Evolutionary conservation across 148 eudicot genomes (phyloP).

Genomic region (Camellia granthamiana): DNA sequence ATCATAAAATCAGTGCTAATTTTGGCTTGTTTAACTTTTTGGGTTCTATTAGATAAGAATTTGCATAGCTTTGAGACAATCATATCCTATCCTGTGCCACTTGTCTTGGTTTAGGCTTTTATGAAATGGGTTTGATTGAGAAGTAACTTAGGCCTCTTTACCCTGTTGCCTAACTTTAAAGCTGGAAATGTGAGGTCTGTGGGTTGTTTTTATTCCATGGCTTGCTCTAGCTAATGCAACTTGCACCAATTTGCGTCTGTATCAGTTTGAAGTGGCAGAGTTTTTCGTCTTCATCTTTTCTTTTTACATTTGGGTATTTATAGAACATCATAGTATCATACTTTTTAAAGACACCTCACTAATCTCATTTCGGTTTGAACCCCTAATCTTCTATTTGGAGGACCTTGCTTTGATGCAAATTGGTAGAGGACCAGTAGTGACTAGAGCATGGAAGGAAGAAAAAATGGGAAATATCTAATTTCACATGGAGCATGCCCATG

Average conservation of each 20-base stretch:
- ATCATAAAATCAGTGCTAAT: no score
- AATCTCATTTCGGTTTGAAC: no score
- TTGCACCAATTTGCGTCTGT: not conserved
- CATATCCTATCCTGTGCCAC: no score
- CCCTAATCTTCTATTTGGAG: not conserved
- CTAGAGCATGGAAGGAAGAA: no score
- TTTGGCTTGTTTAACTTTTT: no score
- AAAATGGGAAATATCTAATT: no score
- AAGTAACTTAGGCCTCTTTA: not conserved
- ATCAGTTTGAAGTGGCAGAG: not conserved
- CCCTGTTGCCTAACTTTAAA: not conserved
- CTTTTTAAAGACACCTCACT: no score
- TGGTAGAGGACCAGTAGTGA: not conserved
- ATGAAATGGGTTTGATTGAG: not conserved
- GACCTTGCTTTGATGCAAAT: not conserved
- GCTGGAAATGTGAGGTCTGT: not conserved
- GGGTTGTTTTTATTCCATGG: not conserved
- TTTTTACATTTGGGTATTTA: not conserved
- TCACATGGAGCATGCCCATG: no score
- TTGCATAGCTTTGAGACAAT: no score
- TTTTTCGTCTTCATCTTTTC: not conserved
- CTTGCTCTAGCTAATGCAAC: no score
- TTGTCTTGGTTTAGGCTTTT: not conserved
- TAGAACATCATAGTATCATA: not conserved
- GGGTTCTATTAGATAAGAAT: no score